These are phyloP conservation scores for Taiwanofungus camphoratus DNA, from an alignment of 1,284 basidiomycete genomes.

Conservation along the genomic window DNA sequence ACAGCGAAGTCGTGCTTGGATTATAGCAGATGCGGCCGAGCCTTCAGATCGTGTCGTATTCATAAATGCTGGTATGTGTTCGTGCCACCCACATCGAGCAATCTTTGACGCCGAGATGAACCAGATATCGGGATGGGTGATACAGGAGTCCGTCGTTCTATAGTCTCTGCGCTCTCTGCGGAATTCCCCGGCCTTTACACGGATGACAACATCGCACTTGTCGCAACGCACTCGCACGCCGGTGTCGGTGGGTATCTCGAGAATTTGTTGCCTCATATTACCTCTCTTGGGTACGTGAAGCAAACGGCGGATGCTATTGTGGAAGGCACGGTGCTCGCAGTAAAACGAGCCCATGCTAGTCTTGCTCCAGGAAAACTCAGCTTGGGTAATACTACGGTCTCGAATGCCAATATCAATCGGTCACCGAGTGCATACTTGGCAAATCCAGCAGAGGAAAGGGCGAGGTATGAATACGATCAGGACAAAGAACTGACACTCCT, in stretches of 20 bases:
- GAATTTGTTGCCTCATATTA: conserved; percentile 73
- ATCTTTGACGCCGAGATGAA: too few relatives aligned
- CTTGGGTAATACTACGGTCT: conserved; percentile 62
- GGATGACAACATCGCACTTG: conserved; percentile 69
- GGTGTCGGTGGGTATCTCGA: conserved; percentile 79
- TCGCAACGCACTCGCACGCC: conserved; percentile 73
- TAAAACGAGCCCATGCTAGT: conserved; percentile 60
- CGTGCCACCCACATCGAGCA: background rate
- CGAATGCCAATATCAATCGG: conserved; percentile 70
- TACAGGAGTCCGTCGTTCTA: conserved; percentile 65
- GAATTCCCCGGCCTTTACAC: conserved; percentile 62
- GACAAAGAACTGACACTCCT: conserved; percentile 69
- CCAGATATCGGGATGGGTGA: conserved; percentile 81
- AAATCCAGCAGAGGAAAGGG: conserved; percentile 65
- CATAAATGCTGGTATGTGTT: conserved; percentile 59
- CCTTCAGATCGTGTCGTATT: conserved; percentile 62
- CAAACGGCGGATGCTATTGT: conserved; percentile 68
- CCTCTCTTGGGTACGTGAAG: conserved; percentile 68
- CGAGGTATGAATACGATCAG: conserved; percentile 59
- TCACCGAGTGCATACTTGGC: conserved; percentile 69
- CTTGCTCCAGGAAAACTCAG: conserved; percentile 55
- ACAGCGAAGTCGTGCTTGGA: conserved; percentile 71
- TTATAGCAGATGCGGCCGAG: conserved; percentile 57
- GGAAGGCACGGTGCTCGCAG: conserved; percentile 62
- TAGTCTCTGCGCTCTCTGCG: conserved; percentile 52